Conservation (phyloP, 1,284 basidiomycete genomes). For the Sphagnurus paluster region DNA sequence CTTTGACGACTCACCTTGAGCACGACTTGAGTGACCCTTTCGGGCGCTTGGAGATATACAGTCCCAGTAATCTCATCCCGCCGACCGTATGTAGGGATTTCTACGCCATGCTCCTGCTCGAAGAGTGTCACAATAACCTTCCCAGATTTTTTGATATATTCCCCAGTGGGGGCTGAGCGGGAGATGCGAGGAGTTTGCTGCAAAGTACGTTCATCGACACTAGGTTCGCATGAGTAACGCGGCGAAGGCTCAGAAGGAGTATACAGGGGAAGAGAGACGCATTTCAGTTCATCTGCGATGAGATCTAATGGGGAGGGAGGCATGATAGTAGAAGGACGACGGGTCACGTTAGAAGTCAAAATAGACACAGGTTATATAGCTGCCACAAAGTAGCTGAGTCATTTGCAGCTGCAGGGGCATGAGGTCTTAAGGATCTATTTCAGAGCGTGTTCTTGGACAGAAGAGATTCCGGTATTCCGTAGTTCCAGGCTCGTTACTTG, state of each 20-base stretch:
- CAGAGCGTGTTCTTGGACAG: background rate
- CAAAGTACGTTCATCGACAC: slow-evolving; percentile 36
- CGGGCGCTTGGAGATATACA: slow-evolving; percentile 39
- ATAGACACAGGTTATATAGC: background rate
- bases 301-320: background rate
- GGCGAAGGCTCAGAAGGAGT: slow-evolving; percentile 38
- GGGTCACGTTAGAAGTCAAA: background rate
- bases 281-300: slow-evolving; percentile 13
- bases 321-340: background rate
- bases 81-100: slow-evolving; percentile 37
- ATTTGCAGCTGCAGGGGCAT: slow-evolving; percentile 7
- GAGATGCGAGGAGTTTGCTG: slow-evolving; percentile 33
- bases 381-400: slow-evolving; percentile 11
- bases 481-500: slow-evolving; percentile 2
- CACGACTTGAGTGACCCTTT: slow-evolving; percentile 40
- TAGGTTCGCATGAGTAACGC: slow-evolving; percentile 37
- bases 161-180: slow-evolving; percentile 28
- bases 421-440: background rate
- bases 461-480: slow-evolving; percentile 8
- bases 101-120: slow-evolving; percentile 36
- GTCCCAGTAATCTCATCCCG: slow-evolving; percentile 34
- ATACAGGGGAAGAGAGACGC: slow-evolving; percentile 33
- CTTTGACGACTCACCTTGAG: slow-evolving; percentile 40
- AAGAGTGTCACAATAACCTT: slow-evolving; percentile 36
- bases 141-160: slow-evolving; percentile 34